Conservation (phyloP, 2,329 filamentous ascomycete species). For the Colletotrichum magnum region DNA sequence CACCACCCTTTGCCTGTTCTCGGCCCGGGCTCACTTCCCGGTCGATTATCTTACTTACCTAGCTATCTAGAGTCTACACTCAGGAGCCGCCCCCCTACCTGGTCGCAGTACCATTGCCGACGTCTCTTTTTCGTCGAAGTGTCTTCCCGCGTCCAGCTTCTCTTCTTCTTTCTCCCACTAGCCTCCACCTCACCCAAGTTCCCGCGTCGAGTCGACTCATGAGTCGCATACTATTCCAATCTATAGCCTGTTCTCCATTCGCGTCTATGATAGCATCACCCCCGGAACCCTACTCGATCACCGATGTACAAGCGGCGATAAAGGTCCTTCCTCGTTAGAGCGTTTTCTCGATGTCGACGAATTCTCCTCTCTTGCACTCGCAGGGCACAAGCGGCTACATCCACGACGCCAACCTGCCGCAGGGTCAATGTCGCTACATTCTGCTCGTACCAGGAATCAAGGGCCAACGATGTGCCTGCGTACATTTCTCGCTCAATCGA, state of each 20-base stretch:
- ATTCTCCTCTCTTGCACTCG: slow-evolving; percentile 47
- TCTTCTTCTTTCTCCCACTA: not conserved
- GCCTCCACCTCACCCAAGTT: not conserved
- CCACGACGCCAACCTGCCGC: slow-evolving; percentile 65
- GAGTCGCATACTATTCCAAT: slow-evolving; percentile 18
- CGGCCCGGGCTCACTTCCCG: slow-evolving; percentile 27
- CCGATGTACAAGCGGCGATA: slow-evolving; percentile 20
- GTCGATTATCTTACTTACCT: slow-evolving; percentile 6
- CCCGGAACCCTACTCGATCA: not conserved
- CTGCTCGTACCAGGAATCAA: slow-evolving; percentile 69
- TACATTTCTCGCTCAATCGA: slow-evolving; percentile 69
- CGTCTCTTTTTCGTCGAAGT: not conserved
- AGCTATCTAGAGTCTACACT: slow-evolving; percentile 3
- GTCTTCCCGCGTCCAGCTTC: not conserved
- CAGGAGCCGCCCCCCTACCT: slow-evolving; percentile 18
- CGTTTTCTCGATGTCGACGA: slow-evolving; percentile 44
- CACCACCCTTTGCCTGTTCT: slow-evolving; percentile 23
- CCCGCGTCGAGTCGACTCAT: slow-evolving; percentile 16
- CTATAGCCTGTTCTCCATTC: not conserved
- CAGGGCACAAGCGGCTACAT: slow-evolving; percentile 43
- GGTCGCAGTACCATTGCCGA: no score
- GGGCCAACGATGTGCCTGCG: slow-evolving; percentile 71
- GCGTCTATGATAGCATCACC: not conserved
- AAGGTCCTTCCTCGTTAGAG: not conserved
- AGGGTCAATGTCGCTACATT: slow-evolving; percentile 73